Base-by-base conservation (phyloP, 768 basidiomycete species). In the Mycena belliarum region DNA sequence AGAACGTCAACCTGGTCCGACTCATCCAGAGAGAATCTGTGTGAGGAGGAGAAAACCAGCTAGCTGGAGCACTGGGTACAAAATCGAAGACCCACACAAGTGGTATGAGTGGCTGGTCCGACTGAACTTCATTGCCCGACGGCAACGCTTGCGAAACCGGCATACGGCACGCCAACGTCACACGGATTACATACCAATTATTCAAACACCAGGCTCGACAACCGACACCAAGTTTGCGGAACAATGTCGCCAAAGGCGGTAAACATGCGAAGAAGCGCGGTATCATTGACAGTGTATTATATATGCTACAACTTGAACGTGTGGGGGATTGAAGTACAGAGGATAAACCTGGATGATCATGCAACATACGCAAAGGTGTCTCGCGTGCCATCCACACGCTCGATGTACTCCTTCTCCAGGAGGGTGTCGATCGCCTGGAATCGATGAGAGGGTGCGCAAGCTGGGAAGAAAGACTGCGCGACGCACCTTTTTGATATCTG, bases 341-440 rank as follows among this genome's bases (percentile, higher is more conserved):
- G 54, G 16, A 47, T 60, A 59, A 49, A 52, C 43, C 52, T 48
- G 18, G 21, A 21, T 44, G 21, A 40, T 6, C 62, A 76, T 63
- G 74, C 88, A 63, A 88, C 82, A 69, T 90, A 90, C 46, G 86
- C 84, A 71, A 92, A 93, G 33, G 90, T 90, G 73, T 96, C 94
- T 68, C 89, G 88, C n/a, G 88, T 86, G 12, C 88, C 91, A 21
- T 94, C 93, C 15, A 93, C 89, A 28, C 96, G 88, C 69, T 98
- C 95, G 65, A 99, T 90, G 72, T 98, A 99, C 71, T 99, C 96
- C 76, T 96, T 96, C 77, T 98, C 96, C 46, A 98, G 78, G 20
- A 98, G 77, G 15, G 86, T 86, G 69, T 96, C 94, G 57, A 98
- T 96, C 4, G 93, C 91, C 89, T 91, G 57, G 14, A 35, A 56